Evolutionary conservation across 257 asterid genomes (phyloP), one percentile per base, ranked within the genome.

Genomic region (Nicotiana noctiflora): DNA sequence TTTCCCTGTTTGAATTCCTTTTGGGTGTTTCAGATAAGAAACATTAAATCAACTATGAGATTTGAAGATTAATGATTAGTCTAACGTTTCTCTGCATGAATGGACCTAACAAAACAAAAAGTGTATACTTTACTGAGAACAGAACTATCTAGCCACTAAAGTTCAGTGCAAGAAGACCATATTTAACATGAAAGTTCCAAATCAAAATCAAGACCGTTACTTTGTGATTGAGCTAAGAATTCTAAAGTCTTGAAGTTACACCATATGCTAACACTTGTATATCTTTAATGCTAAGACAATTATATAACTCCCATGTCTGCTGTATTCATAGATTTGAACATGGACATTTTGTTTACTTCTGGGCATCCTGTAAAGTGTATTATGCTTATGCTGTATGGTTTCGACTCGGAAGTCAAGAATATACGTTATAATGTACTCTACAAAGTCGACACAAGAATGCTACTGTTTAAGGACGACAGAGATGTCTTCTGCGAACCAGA

Each of bases 11-110:
- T 7, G 2, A 37, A 37, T 37, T 8, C 9, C 44, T 37, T 37
- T 37, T 37, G 8, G 2, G 6, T 37, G 32, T 15, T 68, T 40
- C 77, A 68, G 57, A 40, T 68, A 25, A 12, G 57, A 68, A 40
- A 40, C 57, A 19, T 19, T 68, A 19, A 19, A 44, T 0, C 52
- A n/a, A 56, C n/a, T 40, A 19, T 70, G 19, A 19, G 57, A 70
- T 10, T 40, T 34, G 0, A 11, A 19, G 34, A 0, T 0, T 1
- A 1, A 2, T 19, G 34, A 0, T 1, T 3, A 1, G 4, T 19
- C 34, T 29, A 6, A 40, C 40, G 19, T 40, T 70, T 70, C 3
- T 11, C 12, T 70, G 77, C 57, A 70, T 19, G 29, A 40, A 68
- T 19, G 32, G 32, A 68, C n/a, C 56, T 68, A 37, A 37, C 55